Evolutionary conservation across 192 early-diverging fungal genomes (phyloP).

Genomic region (Coemansia sp.): DNA sequence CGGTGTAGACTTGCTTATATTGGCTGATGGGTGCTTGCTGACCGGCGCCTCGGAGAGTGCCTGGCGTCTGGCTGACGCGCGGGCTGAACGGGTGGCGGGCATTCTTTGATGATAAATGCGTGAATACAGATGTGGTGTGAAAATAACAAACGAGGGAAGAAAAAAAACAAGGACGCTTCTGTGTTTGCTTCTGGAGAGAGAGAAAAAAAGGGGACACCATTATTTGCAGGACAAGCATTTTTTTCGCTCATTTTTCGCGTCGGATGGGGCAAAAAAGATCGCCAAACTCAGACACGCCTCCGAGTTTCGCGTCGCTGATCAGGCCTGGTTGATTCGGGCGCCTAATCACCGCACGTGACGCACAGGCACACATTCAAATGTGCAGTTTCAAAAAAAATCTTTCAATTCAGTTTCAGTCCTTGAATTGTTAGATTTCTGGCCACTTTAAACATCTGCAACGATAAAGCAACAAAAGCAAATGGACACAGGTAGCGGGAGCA

Average conservation of each 20-base stretch:
- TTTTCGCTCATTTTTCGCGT: conserved; percentile 27
- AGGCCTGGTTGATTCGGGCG: not conserved
- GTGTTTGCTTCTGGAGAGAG: no score
- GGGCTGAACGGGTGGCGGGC: conserved; percentile 37
- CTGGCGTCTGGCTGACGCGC: conserved; percentile 14
- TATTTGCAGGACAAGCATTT: not conserved
- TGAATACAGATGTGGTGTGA: conserved; percentile 3
- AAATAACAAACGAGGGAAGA: conserved; percentile 4
- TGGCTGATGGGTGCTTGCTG: no score
- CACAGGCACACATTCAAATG: not conserved
- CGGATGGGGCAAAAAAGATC: not conserved
- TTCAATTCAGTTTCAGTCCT: not conserved
- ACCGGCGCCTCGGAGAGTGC: conserved; percentile 37
- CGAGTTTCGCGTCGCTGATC: not conserved
- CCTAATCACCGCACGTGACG: not conserved
- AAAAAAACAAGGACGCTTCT: not conserved
- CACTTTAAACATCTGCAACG: not conserved
- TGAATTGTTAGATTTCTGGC: not conserved
- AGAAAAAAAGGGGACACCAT: not conserved
- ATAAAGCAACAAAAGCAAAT: not conserved
- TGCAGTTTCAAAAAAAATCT: not conserved
- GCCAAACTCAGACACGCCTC: not conserved
- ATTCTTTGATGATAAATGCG: conserved; percentile 1
- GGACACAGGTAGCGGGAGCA: not conserved
- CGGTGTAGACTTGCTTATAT: no score